phyloP scores from a whole-genome alignment of 2,329 filamentous ascomycete genomes.

The Acephala macrosclerotiorum region DNA sequence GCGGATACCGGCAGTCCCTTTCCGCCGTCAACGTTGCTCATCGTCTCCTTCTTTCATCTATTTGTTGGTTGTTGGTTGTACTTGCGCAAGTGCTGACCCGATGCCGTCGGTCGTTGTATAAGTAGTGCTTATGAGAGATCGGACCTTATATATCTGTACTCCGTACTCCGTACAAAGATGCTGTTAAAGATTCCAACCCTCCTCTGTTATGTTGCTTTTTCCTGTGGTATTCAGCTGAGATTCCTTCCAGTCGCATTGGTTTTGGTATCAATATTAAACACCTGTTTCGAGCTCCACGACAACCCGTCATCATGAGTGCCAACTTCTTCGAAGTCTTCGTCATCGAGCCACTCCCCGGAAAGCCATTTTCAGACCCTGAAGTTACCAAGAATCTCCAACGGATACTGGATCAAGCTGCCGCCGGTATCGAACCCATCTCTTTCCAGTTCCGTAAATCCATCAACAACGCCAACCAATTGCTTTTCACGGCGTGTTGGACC shows the following conservation, averaged over 20 bases:
- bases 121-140: conserved; percentile 6
- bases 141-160: neutral
- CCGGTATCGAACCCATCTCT: conserved; percentile 3
- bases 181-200: neutral
- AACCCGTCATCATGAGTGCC: conserved; percentile 8
- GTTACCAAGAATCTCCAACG: conserved; percentile 6
- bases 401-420: neutral
- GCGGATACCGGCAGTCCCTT: neutral
- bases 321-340: conserved; percentile 10
- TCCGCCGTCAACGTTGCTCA: neutral
- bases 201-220: neutral
- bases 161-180: neutral
- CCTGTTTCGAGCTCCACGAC: neutral
- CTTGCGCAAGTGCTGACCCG: conserved; percentile 11
- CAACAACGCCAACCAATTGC: neutral
- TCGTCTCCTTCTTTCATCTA: neutral
- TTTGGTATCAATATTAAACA: conserved; percentile 5
- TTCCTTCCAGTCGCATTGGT: neutral
- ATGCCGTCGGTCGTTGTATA: neutral
- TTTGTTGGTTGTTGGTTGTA: neutral
- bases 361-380: conserved; percentile 2
- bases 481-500: conserved; percentile 1
- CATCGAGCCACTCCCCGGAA: neutral
- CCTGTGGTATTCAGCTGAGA: neutral
- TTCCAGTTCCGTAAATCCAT: conserved; percentile 8